Conservation (phyloP, 2,329 filamentous ascomycete species). For the Ceratocystiopsis sp. region DNA sequence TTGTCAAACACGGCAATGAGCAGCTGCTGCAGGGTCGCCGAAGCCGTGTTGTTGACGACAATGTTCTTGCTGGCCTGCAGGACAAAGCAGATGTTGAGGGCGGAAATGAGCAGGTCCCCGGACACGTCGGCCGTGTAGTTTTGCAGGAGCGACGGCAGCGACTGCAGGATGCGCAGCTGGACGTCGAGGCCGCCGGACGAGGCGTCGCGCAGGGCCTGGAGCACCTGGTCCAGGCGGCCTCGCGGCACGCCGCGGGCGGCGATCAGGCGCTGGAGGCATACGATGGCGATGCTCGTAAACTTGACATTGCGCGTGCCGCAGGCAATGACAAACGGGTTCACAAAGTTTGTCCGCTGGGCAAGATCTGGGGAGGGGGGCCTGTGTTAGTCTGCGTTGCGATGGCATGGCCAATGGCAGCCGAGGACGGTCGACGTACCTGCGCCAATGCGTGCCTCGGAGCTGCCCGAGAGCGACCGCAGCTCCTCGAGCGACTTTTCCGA, state of each 20-base stretch:
- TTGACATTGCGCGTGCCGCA: slow-evolving; percentile 83
- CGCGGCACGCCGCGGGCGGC: slow-evolving; percentile 65
- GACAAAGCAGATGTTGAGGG: slow-evolving; percentile 80
- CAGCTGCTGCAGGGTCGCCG: slow-evolving; percentile 89
- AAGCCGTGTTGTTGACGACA: slow-evolving; percentile 88
- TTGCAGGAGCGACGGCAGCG: slow-evolving; percentile 72
- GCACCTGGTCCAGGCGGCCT: slow-evolving; percentile 64
- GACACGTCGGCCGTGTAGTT: slow-evolving; percentile 74
- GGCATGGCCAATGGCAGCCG: too few species aligned
- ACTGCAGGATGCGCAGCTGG: slow-evolving; percentile 89
- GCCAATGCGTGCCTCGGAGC: slow-evolving; percentile 59
- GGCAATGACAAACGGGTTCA: slow-evolving; percentile 85
- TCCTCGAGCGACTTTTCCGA: slow-evolving; percentile 89
- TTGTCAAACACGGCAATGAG: slow-evolving; percentile 89
- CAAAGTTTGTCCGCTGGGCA: slow-evolving; percentile 63
- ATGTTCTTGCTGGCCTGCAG: slow-evolving; percentile 83
- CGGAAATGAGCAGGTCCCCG: slow-evolving; percentile 63
- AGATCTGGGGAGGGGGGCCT: slow-evolving; percentile 44
- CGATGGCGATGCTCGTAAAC: slow-evolving; percentile 72
- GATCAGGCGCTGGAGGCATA: slow-evolving; percentile 77
- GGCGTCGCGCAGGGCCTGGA: slow-evolving; percentile 76
- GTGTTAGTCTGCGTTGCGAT: not conserved
- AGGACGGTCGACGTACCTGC: slow-evolving; percentile 31
- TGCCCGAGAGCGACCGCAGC: slow-evolving; percentile 56
- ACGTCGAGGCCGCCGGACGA: slow-evolving; percentile 70